Base-by-base conservation (phyloP, 352 stramenopile genomes). In the Phytophthora rubi region DNA sequence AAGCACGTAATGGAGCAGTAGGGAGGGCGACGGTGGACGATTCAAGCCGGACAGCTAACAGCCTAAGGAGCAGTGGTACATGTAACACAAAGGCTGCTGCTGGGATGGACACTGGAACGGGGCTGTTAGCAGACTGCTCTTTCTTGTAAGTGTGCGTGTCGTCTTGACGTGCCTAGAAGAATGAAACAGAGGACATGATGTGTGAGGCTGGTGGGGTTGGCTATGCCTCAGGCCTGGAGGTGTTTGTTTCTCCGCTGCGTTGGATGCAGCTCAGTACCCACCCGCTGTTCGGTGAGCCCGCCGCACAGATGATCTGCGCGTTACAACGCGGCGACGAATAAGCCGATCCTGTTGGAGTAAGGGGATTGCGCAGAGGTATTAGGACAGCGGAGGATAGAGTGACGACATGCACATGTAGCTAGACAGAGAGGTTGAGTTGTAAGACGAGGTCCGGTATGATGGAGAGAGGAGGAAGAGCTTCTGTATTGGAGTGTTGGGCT, bases 1-100 rank as follows among this genome's bases (percentile, higher is more conserved):
- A 72, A 76, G 62, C 54, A 64, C n/a, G 75, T 79, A 42, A 75
- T 80, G 71, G 68, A 61, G 10, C 42, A 73, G 51, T 66, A 16
- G 45, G 16, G 30, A 53, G n/a, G 8, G 15, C 7, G 60, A 21
- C 18, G 18, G 39, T 37, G 23, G 35, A 28, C 51, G 37, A 42
- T 65, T 58, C 47, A 58, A 65, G 59, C 35, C 56, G 42, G 42
- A 62, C 26, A 54, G 42, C 42, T n/a, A 13, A 54, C 39, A 62
- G 56, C 28, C 39, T 33, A 26, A n/a, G 10, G 2, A 53, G 9
- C 45, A 5, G 16, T 28, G 45, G 3, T 21, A 21, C 18, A 21
- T 21, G 18, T n/a, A 28, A n/a, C 45, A 28, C 45, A 52, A 23
- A 52, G 16, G 45, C 45, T 39, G 7, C 33, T 45, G 37, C 37